Conservation (phyloP, 257 asterid genomes). For the Anisodus tanguticus region DNA sequence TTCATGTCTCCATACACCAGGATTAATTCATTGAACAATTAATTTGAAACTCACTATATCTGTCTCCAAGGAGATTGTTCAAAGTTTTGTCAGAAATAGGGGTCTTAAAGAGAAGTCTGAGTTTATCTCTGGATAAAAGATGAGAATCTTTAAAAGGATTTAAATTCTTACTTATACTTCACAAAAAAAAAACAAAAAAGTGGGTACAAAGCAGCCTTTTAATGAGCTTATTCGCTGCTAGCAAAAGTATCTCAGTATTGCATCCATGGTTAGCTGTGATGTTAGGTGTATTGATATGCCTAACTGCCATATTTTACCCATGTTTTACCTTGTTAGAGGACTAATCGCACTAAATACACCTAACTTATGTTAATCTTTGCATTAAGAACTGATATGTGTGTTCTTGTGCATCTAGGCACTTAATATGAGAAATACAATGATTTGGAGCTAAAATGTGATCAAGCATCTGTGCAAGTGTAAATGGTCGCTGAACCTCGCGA, state of each 20-base stretch:
- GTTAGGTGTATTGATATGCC: too few relatives aligned
- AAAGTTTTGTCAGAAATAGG: neutral
- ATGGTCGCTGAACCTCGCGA: too few relatives aligned
- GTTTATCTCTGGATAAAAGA: neutral
- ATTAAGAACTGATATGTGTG: too few relatives aligned
- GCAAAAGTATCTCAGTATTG: neutral
- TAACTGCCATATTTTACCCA: too few relatives aligned
- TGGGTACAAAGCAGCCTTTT: neutral
- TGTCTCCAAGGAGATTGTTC: neutral
- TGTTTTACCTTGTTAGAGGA: too few relatives aligned
- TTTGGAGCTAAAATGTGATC: too few relatives aligned
- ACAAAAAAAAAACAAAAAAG: too few relatives aligned
- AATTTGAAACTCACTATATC: neutral
- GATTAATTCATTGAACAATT: conserved; percentile 1
- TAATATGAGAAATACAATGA: too few relatives aligned
- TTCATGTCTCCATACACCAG: neutral
- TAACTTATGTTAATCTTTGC: too few relatives aligned
- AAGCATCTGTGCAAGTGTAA: too few relatives aligned
- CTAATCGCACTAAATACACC: too few relatives aligned
- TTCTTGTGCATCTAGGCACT: too few relatives aligned
- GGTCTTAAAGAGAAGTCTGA: neutral
- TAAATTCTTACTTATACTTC: neutral
- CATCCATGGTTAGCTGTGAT: neutral
- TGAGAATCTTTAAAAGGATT: neutral
- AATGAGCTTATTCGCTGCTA: neutral